Conservation (phyloP, 139 green algal genomes). For the Coccomyxa sp. region DNA sequence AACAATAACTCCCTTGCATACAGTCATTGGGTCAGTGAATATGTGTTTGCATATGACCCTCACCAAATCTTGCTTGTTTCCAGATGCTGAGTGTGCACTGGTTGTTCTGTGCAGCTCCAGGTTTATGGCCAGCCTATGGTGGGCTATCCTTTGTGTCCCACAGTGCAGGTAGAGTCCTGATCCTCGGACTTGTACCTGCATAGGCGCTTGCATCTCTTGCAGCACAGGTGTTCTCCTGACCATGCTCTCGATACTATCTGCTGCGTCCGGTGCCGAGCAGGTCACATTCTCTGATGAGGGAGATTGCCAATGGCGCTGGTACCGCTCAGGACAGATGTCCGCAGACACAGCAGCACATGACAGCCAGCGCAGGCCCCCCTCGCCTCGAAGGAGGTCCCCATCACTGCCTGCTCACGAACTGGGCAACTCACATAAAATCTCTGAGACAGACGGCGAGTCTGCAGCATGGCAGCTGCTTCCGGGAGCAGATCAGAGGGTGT, state of each 20-base stretch:
- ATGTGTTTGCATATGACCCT: constrained; percentile 5
- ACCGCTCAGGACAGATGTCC: background rate
- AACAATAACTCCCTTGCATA: background rate
- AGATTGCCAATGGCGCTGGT: constrained; percentile 41
- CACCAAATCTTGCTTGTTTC: background rate
- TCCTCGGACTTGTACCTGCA: background rate
- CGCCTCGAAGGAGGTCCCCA: background rate
- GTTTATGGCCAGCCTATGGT: constrained; percentile 32
- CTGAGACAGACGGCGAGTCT: too few relatives aligned
- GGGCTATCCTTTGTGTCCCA: constrained; percentile 36
- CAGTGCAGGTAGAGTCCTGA: constrained; percentile 2
- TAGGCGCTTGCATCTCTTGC: background rate
- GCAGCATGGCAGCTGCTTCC: background rate
- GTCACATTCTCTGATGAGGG: constrained; percentile 45
- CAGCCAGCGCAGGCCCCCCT: background rate
- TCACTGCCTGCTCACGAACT: background rate
- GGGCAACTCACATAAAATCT: background rate
- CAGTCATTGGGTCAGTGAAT: background rate
- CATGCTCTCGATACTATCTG: background rate
- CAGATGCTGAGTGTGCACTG: background rate
- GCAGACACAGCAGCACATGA: background rate
- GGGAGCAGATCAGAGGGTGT: constrained; percentile 17
- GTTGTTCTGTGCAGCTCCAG: background rate
- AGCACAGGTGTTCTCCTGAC: background rate
- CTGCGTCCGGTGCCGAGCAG: constrained; percentile 6